These are phyloP conservation scores for Pseudogymnoascus sp. DNA, from an alignment of 2,329 filamentous ascomycete genomes.

Conservation along the genomic window DNA sequence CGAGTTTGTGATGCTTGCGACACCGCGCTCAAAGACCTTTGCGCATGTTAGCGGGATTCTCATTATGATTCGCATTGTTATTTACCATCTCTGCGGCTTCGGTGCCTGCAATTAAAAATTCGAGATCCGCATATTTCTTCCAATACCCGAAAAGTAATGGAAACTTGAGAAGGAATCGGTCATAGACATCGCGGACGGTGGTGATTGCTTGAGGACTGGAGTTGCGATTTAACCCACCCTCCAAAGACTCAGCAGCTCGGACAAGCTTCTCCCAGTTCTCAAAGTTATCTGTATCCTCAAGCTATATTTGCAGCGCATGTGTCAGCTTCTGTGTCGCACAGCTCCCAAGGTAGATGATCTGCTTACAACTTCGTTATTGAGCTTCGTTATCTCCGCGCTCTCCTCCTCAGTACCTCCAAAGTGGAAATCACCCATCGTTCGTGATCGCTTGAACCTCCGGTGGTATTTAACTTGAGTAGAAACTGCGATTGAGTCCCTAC, in stretches of 20 bases:
- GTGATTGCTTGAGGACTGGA: conserved; percentile 90
- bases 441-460: background rate
- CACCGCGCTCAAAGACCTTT: conserved; percentile 89
- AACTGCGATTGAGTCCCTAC: background rate
- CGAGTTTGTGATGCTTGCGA: conserved; percentile 85
- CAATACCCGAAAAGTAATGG: conserved; percentile 96
- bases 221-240: conserved; percentile 92
- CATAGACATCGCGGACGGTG: conserved; percentile 78
- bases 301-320: conserved; percentile 17
- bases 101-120: conserved; percentile 93
- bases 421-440: conserved; percentile 62
- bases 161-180: conserved; percentile 89
- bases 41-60: conserved; percentile 22
- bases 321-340: conserved; percentile 15
- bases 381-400: conserved; percentile 72
- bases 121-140: conserved; percentile 98
- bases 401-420: conserved; percentile 73
- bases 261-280: conserved; percentile 93
- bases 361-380: conserved; percentile 70
- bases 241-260: conserved; percentile 71
- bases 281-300: conserved; percentile 74
- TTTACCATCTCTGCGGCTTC: conserved; percentile 94
- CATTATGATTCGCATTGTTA: conserved; percentile 10
- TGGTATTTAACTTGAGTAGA: background rate
- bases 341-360: background rate